Base-by-base conservation (phyloP, 345 rosid species). In the Euphorbia lathyris region DNA sequence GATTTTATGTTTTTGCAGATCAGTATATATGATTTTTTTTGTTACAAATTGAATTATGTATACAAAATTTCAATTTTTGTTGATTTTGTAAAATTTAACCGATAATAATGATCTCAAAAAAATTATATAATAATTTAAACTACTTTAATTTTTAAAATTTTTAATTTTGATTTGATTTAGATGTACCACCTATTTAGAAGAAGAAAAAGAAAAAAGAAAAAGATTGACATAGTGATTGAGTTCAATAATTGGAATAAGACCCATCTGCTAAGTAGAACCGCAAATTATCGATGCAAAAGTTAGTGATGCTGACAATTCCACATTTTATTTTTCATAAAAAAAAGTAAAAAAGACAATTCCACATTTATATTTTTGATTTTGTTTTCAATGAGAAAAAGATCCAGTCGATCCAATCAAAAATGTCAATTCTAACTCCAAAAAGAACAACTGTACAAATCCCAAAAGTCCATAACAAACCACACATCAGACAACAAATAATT, bases 251-350 rank as follows among this genome's bases (percentile, higher is more conserved):
- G n/a, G 14, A 55, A 55, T 55, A 11, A 55, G 58, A 55, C 30
- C 30, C 58, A 30, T 14, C 20, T 9, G 36, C 9, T 27, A n/a
- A 61, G 11, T 50, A 2, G 20, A 53, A 25, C 48, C 3, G 32
- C 51, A 25, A 64, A 61, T 10, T 23, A 57, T 2, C 0, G 23
- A 3, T 11, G 36, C 45, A 72, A 66, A 57, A 66, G 65, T 9
- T 30, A 58, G 65, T 45, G 63, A 63, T 53, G 69, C 64, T 63
- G 69, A 64, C 63, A 52, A 29, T 25, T 32, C 60, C n/a, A n/a
- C 4, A 4, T 6, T 40, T 29, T 19, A 48, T 52, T 62, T 61
- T 34, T 61, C 9, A n/a, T n/a, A n/a, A n/a, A n/a, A n/a, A n/a
- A n/a, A n/a, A n/a, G n/a, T n/a, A n/a, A n/a, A n/a, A n/a, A n/a